phyloP scores from a whole-genome alignment of 441 rosid genomes.

The Adansonia rubrostipa region DNA sequence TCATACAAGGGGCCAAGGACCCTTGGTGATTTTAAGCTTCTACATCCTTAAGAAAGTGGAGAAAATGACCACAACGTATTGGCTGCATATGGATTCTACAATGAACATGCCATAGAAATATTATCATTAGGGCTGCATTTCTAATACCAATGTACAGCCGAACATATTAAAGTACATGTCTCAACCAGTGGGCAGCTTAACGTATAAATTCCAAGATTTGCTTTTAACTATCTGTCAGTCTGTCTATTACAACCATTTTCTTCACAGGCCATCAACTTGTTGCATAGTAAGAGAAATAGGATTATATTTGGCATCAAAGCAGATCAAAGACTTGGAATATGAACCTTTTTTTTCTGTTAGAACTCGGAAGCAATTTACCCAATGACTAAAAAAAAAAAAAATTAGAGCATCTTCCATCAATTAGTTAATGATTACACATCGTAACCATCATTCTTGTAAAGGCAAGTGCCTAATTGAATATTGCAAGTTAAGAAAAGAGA shows the following conservation, averaged over 20 bases:
- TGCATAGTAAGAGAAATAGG: background rate
- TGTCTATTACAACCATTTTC: background rate
- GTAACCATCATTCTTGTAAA: background rate
- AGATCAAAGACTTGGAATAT: background rate
- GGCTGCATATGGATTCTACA: background rate
- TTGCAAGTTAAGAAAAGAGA: background rate
- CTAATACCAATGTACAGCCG: background rate
- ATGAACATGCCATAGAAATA: background rate
- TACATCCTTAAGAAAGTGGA: background rate
- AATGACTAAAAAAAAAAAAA: background rate
- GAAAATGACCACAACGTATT: background rate
- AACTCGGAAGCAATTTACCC: constrained; percentile 7
- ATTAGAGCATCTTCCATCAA: background rate
- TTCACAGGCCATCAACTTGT: background rate
- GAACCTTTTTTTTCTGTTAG: background rate
- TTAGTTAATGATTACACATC: background rate
- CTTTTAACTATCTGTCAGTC: background rate
- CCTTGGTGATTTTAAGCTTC: constrained; percentile 6
- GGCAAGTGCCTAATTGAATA: background rate
- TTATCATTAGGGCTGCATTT: background rate
- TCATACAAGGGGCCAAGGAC: background rate
- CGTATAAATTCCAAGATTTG: background rate
- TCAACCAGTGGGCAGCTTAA: background rate
- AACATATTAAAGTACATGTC: background rate
- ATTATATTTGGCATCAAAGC: background rate